Conservation (phyloP, 148 eudicot genomes). For the Pharnaceum exiguum region DNA sequence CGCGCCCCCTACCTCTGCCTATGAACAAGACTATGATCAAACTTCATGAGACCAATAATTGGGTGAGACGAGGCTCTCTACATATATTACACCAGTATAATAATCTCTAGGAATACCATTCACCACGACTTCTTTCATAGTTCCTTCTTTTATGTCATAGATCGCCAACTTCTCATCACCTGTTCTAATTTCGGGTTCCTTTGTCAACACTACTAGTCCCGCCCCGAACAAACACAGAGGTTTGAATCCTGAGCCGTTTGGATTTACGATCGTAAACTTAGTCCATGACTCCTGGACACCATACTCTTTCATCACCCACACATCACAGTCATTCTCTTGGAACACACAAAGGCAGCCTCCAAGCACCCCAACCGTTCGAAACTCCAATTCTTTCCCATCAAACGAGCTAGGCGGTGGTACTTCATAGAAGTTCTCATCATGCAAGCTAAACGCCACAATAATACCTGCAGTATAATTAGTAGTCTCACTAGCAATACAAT, state of each 20-base stretch:
- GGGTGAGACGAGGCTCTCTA: constrained; percentile 3
- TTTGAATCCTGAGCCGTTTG: neutral
- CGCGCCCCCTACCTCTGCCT: no score
- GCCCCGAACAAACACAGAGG: neutral
- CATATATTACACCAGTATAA: neutral
- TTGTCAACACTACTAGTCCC: neutral
- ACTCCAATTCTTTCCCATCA: neutral
- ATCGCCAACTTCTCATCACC: neutral
- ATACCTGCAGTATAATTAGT: neutral
- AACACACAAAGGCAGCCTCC: neutral
- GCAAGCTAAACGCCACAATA: constrained; percentile 10
- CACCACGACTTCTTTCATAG: neutral
- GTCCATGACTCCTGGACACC: neutral
- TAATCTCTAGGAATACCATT: neutral
- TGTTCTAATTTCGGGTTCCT: neutral
- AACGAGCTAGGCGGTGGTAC: constrained; percentile 4
- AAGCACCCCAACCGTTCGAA: neutral
- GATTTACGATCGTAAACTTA: neutral
- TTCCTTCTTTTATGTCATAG: neutral
- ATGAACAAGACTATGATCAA: no score
- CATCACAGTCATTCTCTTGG: neutral
- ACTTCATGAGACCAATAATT: no score
- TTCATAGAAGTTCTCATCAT: constrained; percentile 1
- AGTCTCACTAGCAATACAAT: constrained; percentile 11
- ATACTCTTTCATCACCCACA: constrained; percentile 7